These are phyloP conservation scores for Fusarium agapanthi DNA, from an alignment of 2,329 filamentous ascomycete genomes.

Conservation along the genomic window DNA sequence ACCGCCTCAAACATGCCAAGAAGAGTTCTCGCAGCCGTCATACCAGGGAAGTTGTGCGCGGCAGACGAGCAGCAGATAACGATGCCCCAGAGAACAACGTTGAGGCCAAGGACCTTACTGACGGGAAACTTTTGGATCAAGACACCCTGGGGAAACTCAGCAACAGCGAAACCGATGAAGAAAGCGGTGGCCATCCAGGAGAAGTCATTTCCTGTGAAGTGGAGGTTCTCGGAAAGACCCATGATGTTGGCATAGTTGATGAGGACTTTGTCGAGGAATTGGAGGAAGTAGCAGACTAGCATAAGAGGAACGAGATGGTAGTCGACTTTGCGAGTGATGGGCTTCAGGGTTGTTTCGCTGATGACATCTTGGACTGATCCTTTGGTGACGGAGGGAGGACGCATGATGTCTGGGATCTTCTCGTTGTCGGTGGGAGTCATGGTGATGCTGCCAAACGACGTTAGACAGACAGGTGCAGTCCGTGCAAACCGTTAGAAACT, in stretches of 20 bases:
- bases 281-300: constrained; percentile 6
- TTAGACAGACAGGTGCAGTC: neutral
- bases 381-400: neutral
- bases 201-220: constrained; percentile 6
- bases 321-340: constrained; percentile 7
- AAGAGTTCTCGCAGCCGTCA: constrained; percentile 5
- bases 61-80: constrained; percentile 8
- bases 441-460: neutral
- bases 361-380: constrained; percentile 3
- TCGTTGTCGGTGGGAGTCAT: neutral
- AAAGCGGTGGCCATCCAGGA: constrained; percentile 14
- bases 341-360: neutral
- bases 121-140: constrained; percentile 1
- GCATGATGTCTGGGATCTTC: neutral
- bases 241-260: constrained; percentile 18
- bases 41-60: neutral
- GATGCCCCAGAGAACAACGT: constrained; percentile 5
- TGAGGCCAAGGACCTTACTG: neutral
- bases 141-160: constrained; percentile 3
- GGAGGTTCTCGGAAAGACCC: neutral
- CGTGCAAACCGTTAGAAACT: neutral
- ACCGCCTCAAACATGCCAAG: constrained; percentile 15
- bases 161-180: constrained; percentile 1
- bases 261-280: constrained; percentile 9
- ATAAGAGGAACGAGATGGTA: constrained; percentile 13